Evolutionary conservation across 1,284 basidiomycete species (phyloP).

Genomic region (Rhodotorula sp.): DNA sequence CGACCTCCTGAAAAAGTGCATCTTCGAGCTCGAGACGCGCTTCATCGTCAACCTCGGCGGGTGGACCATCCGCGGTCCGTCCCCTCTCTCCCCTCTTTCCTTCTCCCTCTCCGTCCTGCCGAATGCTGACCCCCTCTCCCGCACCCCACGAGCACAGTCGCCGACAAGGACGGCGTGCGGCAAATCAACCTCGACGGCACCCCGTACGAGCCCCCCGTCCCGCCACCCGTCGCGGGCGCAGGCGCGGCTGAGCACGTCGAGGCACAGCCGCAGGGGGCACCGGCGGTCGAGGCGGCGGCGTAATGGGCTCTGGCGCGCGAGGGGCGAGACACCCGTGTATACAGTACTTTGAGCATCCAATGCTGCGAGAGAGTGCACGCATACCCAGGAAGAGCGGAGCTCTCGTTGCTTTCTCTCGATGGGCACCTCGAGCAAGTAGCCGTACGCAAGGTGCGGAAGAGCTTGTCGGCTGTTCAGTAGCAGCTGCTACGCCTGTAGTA

Average conservation of each 20-base stretch:
- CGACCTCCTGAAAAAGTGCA: slow-evolving; percentile 77
- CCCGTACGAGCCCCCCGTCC: not conserved
- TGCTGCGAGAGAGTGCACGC: too few relatives aligned
- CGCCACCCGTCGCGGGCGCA: not conserved
- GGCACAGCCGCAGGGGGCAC: not conserved
- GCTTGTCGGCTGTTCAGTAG: too few relatives aligned
- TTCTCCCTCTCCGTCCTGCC: not conserved
- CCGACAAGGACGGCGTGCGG: slow-evolving; percentile 41
- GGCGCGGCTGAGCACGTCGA: slow-evolving; percentile 3
- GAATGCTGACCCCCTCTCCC: not conserved
- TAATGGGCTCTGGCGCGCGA: not conserved
- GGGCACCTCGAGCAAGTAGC: too few relatives aligned
- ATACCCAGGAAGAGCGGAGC: too few relatives aligned
- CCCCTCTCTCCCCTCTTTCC: too few relatives aligned
- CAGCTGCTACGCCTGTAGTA: too few relatives aligned
- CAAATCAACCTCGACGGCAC: slow-evolving; percentile 34
- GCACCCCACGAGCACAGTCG: slow-evolving; percentile 21
- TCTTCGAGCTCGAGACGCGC: slow-evolving; percentile 83
- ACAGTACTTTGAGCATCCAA: too few relatives aligned
- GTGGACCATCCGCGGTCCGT: slow-evolving; percentile 29
- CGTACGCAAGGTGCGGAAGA: too few relatives aligned
- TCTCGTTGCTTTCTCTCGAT: too few relatives aligned
- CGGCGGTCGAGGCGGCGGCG: not conserved
- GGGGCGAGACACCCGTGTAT: too few relatives aligned
- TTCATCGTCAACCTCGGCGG: slow-evolving; percentile 64